Conservation (phyloP, 1,139 yeast genomes). For the Saccharomyces uvarum region DNA sequence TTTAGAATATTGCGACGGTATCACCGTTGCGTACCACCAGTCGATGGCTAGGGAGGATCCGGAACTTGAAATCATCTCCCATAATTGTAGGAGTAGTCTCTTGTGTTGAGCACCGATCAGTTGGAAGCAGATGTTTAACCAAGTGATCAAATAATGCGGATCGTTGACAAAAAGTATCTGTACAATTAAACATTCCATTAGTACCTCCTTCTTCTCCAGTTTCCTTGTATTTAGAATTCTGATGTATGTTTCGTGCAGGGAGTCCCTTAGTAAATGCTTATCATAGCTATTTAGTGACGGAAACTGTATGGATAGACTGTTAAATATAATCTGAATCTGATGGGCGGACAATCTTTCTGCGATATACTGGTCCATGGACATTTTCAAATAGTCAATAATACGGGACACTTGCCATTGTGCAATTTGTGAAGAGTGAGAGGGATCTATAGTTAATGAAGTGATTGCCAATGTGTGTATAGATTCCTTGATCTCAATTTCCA, state of each 20-base stretch:
- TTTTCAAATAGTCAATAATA: constrained; percentile 12
- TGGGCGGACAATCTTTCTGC: constrained; percentile 11
- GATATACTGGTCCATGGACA: constrained; percentile 15
- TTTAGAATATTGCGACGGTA: not conserved
- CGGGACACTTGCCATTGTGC: constrained; percentile 19
- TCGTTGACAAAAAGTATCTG: constrained; percentile 16
- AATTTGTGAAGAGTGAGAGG: not conserved
- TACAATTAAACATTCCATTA: constrained; percentile 20
- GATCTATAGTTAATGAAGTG: constrained; percentile 9
- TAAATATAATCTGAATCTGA: constrained; percentile 18
- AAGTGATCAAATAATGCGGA: not conserved
- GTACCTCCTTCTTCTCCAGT: constrained; percentile 7
- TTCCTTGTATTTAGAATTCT: constrained; percentile 12
- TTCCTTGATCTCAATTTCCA: constrained; percentile 18
- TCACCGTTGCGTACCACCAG: constrained; percentile 14
- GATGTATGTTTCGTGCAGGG: constrained; percentile 20
- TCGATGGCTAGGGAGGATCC: constrained; percentile 9
- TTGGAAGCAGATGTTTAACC: constrained; percentile 8
- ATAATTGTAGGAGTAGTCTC: constrained; percentile 7
- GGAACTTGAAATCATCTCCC: constrained; percentile 9
- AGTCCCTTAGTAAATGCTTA: constrained; percentile 15
- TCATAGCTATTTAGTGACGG: constrained; percentile 10
- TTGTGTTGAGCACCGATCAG: constrained; percentile 2
- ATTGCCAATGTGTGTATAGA: constrained; percentile 20
- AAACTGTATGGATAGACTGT: constrained; percentile 12